Percentiles rank a stretch among this genome's conserved stretches.
phyloP scores from a whole-genome alignment of 2,329 filamentous ascomycete species.

The Cryoendolithus antarcticus region DNA sequence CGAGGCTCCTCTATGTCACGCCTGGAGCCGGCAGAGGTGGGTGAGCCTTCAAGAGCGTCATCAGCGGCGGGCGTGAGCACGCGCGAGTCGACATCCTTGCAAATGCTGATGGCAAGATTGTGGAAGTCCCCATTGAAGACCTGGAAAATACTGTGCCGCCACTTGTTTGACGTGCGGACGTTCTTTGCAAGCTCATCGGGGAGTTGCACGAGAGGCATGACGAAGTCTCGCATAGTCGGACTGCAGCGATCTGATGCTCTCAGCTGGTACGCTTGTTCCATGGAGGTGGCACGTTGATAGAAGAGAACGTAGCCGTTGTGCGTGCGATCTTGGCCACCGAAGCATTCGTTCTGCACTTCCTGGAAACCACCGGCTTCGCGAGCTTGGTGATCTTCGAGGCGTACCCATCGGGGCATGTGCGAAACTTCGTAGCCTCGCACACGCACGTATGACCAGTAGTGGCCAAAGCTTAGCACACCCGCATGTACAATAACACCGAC shows the following conservation, averaged over 20 bases:
- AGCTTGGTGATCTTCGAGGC: slow-evolving; percentile 77
- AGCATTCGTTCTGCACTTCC: slow-evolving; percentile 64
- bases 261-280: slow-evolving; percentile 30
- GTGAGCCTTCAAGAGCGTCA: not conserved
- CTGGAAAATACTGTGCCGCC: slow-evolving; percentile 10
- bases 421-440: slow-evolving; percentile 46
- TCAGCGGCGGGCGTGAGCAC: not conserved
- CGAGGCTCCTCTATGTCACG: not conserved
- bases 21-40: not conserved
- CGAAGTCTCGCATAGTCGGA: not conserved
- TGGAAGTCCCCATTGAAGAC: slow-evolving; percentile 15
- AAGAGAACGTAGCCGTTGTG: slow-evolving; percentile 94
- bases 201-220: slow-evolving; percentile 3
- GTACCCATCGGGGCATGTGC: slow-evolving; percentile 56
- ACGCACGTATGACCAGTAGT: slow-evolving; percentile 93
- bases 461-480: slow-evolving; percentile 83
- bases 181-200: slow-evolving; percentile 2
- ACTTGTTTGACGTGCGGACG: slow-evolving; percentile 8
- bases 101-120: not conserved
- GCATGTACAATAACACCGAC: slow-evolving; percentile 92
- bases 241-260: not conserved
- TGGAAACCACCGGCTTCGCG: slow-evolving; percentile 63
- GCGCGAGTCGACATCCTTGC: not conserved
- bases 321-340: slow-evolving; percentile 36
- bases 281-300: slow-evolving; percentile 67